These are phyloP conservation scores for Cryphonectria carpinicola DNA, from an alignment of 2,329 filamentous ascomycete species.

Conservation along the genomic window DNA sequence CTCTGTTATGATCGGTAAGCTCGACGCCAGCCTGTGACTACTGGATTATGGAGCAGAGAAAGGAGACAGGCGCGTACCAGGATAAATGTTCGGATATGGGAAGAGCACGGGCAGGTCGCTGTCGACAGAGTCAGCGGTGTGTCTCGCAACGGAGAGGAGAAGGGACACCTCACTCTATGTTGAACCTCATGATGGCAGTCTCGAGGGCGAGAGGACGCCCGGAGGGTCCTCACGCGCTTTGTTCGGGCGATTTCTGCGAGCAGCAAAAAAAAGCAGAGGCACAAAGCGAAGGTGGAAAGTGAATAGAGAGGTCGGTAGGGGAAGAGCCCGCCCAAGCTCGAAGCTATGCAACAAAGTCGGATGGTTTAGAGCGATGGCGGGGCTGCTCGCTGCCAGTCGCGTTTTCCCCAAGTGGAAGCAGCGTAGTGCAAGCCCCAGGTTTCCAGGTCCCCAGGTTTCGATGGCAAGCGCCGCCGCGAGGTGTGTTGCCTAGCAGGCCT, in stretches of 20 bases:
- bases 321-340: background rate
- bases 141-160: constrained; percentile 2
- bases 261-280: background rate
- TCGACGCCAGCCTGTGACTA: background rate
- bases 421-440: background rate
- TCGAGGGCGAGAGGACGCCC: background rate
- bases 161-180: constrained; percentile 48
- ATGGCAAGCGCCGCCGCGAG: background rate
- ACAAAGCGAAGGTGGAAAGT: background rate
- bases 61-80: constrained; percentile 35
- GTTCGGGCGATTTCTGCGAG: background rate
- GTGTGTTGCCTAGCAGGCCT: background rate
- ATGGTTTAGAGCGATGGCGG: background rate
- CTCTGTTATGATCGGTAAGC: constrained; percentile 40
- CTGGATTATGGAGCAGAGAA: constrained; percentile 4
- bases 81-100: constrained; percentile 63
- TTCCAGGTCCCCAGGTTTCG: no score
- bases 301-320: background rate
- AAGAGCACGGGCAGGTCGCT: constrained; percentile 62
- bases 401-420: background rate
- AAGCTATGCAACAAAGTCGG: background rate
- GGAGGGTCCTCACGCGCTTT: background rate
- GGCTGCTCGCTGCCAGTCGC: background rate
- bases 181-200: constrained; percentile 51
- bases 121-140: constrained; percentile 17